Percentiles rank a stretch among this genome's conserved stretches.
phyloP scores from a whole-genome alignment of 495 filamentous ascomycete species.

The Aspergillus hancockii region DNA sequence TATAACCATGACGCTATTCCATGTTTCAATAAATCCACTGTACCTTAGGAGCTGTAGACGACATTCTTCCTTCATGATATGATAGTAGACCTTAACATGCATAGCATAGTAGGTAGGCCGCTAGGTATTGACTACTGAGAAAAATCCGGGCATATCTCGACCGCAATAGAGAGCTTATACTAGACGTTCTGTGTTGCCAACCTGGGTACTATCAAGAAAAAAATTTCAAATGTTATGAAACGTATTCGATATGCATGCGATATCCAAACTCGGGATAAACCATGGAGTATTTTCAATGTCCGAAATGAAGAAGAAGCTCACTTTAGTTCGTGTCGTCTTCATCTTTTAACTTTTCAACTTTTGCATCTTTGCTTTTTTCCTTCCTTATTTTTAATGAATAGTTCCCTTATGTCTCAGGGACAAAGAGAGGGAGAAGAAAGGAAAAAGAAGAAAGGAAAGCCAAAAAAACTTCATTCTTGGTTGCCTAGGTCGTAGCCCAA shows the following conservation, averaged over 20 bases:
- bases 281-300: background rate
- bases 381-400: background rate
- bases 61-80: background rate
- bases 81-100: too few species aligned
- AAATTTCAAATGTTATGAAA: too few species aligned
- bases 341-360: background rate
- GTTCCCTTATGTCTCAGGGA: too few species aligned
- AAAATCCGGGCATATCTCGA: too few species aligned
- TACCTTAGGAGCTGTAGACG: background rate
- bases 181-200: too few species aligned
- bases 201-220: too few species aligned
- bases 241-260: background rate
- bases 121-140: too few species aligned
- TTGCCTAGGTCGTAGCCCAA: background rate
- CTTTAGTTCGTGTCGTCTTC: background rate
- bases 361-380: background rate
- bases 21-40: background rate
- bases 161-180: too few species aligned
- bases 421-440: background rate
- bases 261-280: background rate
- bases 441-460: background rate
- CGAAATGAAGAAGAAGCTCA: background rate
- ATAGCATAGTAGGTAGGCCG: too few species aligned
- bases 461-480: background rate
- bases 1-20: background rate